Conservation (phyloP, 495 filamentous ascomycete species). For the Terfezia claveryi region DNA sequence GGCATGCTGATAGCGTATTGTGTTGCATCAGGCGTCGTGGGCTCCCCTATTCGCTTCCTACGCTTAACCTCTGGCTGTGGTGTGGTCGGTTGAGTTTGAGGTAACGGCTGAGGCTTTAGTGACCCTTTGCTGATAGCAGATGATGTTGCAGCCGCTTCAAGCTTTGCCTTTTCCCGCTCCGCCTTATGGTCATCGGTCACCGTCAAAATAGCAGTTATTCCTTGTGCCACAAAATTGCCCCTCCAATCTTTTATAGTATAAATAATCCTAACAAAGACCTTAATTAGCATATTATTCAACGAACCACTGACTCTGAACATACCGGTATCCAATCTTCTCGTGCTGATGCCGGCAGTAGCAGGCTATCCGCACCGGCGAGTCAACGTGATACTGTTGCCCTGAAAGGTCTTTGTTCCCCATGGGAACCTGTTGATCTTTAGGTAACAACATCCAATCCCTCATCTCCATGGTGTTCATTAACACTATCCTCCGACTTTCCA, state of each 20-base stretch:
- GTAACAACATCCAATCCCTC: slow-evolving; percentile 48
- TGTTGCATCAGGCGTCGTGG: not conserved
- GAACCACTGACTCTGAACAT: slow-evolving; percentile 9
- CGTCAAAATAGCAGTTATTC: slow-evolving; percentile 68
- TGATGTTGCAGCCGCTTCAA: slow-evolving; percentile 6
- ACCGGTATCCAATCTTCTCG: slow-evolving; percentile 76
- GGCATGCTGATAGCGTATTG: not conserved
- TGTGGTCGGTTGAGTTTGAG: slow-evolving; percentile 1
- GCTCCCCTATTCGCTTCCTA: not conserved
- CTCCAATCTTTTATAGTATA: slow-evolving; percentile 71
- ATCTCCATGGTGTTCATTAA: slow-evolving; percentile 88
- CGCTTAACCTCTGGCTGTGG: slow-evolving; percentile 6
- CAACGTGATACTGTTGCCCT: slow-evolving; percentile 43
- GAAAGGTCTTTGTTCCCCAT: slow-evolving; percentile 21
- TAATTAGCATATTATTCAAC: slow-evolving; percentile 5
- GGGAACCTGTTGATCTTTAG: slow-evolving; percentile 14
- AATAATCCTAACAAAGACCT: slow-evolving; percentile 37
- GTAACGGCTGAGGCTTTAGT: slow-evolving; percentile 3
- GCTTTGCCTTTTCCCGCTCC: slow-evolving; percentile 21
- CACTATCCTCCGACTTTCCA: slow-evolving; percentile 59
- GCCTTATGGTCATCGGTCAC: slow-evolving; percentile 97
- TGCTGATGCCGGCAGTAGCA: slow-evolving; percentile 90
- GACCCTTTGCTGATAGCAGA: slow-evolving; percentile 15
- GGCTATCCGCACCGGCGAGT: slow-evolving; percentile 82
- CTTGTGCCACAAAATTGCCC: slow-evolving; percentile 54